Base-by-base conservation (phyloP, 2,329 filamentous ascomycete species). In the Colletotrichum tamarilloi region DNA sequence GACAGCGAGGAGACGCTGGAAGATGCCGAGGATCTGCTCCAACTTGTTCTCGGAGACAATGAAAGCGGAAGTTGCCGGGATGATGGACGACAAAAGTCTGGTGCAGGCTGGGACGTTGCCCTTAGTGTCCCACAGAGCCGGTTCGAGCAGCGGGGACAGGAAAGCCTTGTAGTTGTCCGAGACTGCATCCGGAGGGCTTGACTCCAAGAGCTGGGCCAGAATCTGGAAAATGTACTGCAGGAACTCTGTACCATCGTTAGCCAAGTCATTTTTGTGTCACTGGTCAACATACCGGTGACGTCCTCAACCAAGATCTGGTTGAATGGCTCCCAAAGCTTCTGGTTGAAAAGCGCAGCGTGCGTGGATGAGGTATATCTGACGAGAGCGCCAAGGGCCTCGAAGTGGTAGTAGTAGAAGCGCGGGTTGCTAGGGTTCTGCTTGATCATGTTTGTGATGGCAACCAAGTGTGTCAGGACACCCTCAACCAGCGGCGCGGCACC, bases 331-430 rank as follows among this genome's bases (percentile, higher is more conserved):
- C 97, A 98, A 2, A 99, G 87, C 70, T 92, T 91, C 73, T 92
- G 88, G 80, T 98, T 95, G 63, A 98, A 89, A 77, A 93, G 91
- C 32, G 91, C 88, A 11, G 94, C 91, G 76, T 94, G 90, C 3
- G 88, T 87, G 2, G 83, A 74, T 85, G 92, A 80, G 87, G 94
- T 84, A 88, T 92, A 87, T 89, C 94, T 91, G 68, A 98, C 94
- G 60, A 99, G 88, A 19, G 97, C 96, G 42, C 97, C 97, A 58
- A 99, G 86, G 3, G 95, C 94, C 85, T 99, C 97, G 75, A 99
- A 99, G 81, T 98, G 95, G 83, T 96, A 99, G 86, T 99, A 99
- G 85, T 98, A 98, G 85, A 99, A 99, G 14, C 95, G 91, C 2
- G 97, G 97, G 83, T 99, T 99, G 85, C 95, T 98, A 0, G 97